phyloP scores from a whole-genome alignment of 1,284 basidiomycete genomes.

The Trichosporon coremiiforme region DNA sequence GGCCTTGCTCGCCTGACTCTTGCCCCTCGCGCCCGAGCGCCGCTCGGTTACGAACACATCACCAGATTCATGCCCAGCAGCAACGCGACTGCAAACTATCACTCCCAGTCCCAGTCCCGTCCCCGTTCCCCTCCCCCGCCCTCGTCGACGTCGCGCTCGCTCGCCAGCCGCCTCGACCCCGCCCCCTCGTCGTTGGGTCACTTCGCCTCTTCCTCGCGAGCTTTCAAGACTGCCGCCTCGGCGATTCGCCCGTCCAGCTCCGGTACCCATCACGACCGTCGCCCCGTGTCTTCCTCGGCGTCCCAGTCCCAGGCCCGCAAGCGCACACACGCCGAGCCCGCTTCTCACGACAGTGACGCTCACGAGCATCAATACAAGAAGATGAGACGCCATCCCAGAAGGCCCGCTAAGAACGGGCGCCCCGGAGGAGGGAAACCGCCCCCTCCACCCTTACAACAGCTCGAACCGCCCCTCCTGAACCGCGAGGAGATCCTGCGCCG shows the following conservation, averaged over 20 bases:
- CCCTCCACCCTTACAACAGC: constrained; percentile 24
- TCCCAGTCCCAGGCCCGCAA: background rate
- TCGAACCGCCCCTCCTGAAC: constrained; percentile 39
- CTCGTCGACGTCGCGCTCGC: background rate
- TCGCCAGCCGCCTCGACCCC: constrained; percentile 17
- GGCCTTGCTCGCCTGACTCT: constrained; percentile 4
- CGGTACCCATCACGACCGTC: background rate
- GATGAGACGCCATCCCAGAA: constrained; percentile 17
- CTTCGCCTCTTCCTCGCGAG: constrained; percentile 1
- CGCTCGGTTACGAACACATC: constrained; percentile 1
- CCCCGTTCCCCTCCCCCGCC: background rate
- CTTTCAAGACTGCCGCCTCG: background rate
- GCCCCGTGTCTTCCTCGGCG: background rate
- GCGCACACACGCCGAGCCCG: background rate
- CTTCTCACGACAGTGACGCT: background rate
- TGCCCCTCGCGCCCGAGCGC: constrained; percentile 13
- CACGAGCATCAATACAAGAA: background rate
- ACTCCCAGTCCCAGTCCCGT: background rate
- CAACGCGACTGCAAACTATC: constrained; percentile 9
- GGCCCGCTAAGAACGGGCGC: constrained; percentile 14
- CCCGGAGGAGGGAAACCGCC: constrained; percentile 17
- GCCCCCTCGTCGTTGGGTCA: background rate
- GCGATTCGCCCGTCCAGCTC: background rate
- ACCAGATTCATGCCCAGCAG: constrained; percentile 17
- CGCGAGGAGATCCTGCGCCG: constrained; percentile 39